Conservation (phyloP, 2,329 filamentous ascomycete species). For the Neonectria faginata region DNA sequence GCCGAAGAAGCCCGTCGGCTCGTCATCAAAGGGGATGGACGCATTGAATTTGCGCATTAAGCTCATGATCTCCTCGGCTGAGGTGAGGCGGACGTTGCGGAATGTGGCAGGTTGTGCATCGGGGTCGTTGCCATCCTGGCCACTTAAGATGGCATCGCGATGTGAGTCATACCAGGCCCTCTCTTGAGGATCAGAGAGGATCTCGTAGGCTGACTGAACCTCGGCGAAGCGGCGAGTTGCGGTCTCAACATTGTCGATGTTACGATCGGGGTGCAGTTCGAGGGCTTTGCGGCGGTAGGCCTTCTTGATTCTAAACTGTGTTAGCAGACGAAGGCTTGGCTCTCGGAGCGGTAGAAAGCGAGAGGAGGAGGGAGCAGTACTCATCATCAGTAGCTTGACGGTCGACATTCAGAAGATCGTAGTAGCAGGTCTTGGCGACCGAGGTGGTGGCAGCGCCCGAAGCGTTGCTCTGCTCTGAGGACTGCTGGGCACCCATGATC, state of each 20-base stretch:
- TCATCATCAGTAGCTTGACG: conserved; percentile 83
- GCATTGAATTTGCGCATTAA: conserved; percentile 85
- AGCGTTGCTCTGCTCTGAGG: conserved; percentile 54
- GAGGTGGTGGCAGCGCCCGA: conserved; percentile 47
- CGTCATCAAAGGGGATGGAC: conserved; percentile 82
- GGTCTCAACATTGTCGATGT: conserved; percentile 85
- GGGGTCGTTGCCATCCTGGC: conserved; percentile 62
- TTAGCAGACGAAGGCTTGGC: conserved; percentile 18
- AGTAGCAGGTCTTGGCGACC: conserved; percentile 80
- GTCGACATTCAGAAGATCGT: conserved; percentile 83
- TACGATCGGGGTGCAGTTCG: conserved; percentile 94
- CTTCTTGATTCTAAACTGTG: conserved; percentile 79
- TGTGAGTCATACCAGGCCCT: conserved; percentile 98
- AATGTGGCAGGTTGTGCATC: conserved; percentile 68
- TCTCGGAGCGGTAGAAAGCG: neutral
- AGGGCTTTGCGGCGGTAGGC: conserved; percentile 92
- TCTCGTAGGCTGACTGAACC: conserved; percentile 91
- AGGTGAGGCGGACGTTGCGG: conserved; percentile 79
- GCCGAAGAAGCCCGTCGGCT: conserved; percentile 85
- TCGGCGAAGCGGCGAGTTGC: conserved; percentile 91
- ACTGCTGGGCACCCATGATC: conserved; percentile 68
- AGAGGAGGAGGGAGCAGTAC: conserved; percentile 57
- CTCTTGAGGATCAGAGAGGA: conserved; percentile 96
- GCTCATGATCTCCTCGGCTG: conserved; percentile 80
- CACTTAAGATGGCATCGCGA: conserved; percentile 82